Base-by-base conservation (phyloP, 2,329 filamentous ascomycete species). In the Hypoxylon sp. region DNA sequence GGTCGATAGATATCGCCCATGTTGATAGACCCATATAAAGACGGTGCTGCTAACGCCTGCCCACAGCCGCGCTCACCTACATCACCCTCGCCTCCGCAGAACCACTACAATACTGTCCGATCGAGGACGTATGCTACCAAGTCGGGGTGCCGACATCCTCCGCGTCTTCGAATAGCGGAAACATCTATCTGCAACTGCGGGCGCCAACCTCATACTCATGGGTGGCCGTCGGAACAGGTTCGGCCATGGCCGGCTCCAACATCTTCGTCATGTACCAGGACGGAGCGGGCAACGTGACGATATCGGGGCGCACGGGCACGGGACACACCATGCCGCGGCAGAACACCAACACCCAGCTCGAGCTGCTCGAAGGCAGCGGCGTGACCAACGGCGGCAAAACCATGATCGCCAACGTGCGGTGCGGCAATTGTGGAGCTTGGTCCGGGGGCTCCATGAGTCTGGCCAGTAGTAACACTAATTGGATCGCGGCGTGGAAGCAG, bases 261-360 rank as follows among this genome's bases (percentile, higher is more conserved):
- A 89, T 91, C 63, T 90, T 91, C 74, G 69, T 91, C 73, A 81
- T 90, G 70, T 91, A 91, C 76, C 79, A 85, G 49, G 82, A 89
- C 69, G 86, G 87, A 64, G 69, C 72, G 2, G 85, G 85, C 67
- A 90, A 90, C 73, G 82, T 91, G 23, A 91, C 89, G 0, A 75
- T 91, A 58, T 90, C 88, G 67, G 83, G 88, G 1, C 85, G 89
- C 21, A 72, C 76, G 2, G 86, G 84, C 30, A 78, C 73, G 0
- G 82, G 82, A 6, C 81, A 90, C 69, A 68, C 75, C 36, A 77
- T 81, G 79, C 89, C 89, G 0, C 50, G 77, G 25, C 74, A 79
- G 43, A 84, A 86, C 76, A 79, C 78, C 1, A 74, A 73, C 58
- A 75, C 80, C 23, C 77, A 82, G 32, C 76, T 90, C 21, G 81